Conservation (phyloP, 257 asterid species). For the Nicotiana undulata region DNA sequence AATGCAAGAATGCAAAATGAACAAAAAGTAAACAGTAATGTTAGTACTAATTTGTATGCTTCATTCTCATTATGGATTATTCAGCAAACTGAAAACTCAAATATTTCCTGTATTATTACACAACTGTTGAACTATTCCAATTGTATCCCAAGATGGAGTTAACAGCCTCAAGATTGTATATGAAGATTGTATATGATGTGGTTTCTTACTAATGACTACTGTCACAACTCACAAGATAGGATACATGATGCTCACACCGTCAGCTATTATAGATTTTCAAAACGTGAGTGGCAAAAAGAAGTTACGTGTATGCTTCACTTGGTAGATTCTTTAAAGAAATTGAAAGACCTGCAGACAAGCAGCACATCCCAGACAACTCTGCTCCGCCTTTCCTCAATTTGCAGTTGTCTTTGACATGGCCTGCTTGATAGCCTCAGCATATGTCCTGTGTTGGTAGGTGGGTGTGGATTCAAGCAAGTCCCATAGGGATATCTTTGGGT, state of each 20-base stretch:
- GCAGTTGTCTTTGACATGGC: slow-evolving; percentile 54
- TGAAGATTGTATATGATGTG: no score
- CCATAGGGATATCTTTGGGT: slow-evolving; percentile 63
- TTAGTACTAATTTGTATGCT: background rate
- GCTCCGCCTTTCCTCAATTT: slow-evolving; percentile 21
- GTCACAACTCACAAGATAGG: slow-evolving; percentile 6
- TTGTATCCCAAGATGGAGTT: no score
- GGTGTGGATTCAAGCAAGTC: slow-evolving; percentile 71
- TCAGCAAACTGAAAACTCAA: background rate
- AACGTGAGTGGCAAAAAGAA: background rate
- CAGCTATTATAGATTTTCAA: slow-evolving; percentile 12
- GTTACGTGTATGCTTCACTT: slow-evolving; percentile 9
- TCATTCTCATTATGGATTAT: background rate
- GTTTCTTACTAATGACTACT: slow-evolving; percentile 12
- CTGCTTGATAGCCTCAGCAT: slow-evolving; percentile 65
- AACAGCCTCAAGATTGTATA: no score
- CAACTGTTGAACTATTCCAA: background rate
- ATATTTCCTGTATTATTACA: background rate
- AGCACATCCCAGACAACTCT: slow-evolving; percentile 6
- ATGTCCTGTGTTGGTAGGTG: slow-evolving; percentile 67
- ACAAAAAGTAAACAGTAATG: background rate
- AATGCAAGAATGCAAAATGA: background rate
- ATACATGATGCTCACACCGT: slow-evolving; percentile 13
- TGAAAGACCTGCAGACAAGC: slow-evolving; percentile 5
- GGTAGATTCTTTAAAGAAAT: slow-evolving; percentile 11